A percentile compares a stretch with the other conserved stretches of the same genome.
phyloP scores from a whole-genome alignment of 441 rosid genomes.

The Euphorbia schlechtendalii region DNA sequence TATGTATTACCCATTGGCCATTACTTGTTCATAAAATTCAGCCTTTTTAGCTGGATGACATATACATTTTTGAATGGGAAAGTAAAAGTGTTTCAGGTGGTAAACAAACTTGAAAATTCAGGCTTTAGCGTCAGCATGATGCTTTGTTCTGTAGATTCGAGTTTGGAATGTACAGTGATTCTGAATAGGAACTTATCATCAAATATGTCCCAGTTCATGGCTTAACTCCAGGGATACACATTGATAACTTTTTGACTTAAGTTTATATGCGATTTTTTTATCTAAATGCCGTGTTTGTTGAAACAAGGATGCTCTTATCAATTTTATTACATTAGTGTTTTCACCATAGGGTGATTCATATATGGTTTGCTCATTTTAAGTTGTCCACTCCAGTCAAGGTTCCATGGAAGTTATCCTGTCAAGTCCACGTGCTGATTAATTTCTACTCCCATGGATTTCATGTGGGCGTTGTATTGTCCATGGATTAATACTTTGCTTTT shows the following conservation, averaged over 20 bases:
- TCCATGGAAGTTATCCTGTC: not conserved
- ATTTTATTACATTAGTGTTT: too few relatives aligned
- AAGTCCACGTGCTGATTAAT: not conserved
- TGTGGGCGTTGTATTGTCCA: not conserved
- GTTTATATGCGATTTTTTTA: not conserved
- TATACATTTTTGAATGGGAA: constrained; percentile 1
- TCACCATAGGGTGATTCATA: not conserved
- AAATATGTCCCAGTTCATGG: not conserved
- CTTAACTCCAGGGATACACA: not conserved
- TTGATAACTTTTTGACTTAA: not conserved
- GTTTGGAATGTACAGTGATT: not conserved
- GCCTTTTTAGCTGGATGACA: not conserved
- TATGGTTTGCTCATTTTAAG: not conserved
- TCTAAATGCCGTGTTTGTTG: not conserved
- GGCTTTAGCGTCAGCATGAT: constrained; percentile 3
- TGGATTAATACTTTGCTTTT: not conserved
- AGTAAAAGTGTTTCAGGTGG: not conserved
- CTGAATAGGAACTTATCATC: not conserved
- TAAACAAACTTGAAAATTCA: constrained; percentile 3
- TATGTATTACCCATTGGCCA: not conserved
- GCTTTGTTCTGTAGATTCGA: not conserved
- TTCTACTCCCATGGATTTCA: not conserved
- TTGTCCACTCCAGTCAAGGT: not conserved
- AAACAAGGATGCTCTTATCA: not conserved
- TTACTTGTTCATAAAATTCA: not conserved